phyloP scores from a whole-genome alignment of 306 rosid species.

The Boehmeria nivea region DNA sequence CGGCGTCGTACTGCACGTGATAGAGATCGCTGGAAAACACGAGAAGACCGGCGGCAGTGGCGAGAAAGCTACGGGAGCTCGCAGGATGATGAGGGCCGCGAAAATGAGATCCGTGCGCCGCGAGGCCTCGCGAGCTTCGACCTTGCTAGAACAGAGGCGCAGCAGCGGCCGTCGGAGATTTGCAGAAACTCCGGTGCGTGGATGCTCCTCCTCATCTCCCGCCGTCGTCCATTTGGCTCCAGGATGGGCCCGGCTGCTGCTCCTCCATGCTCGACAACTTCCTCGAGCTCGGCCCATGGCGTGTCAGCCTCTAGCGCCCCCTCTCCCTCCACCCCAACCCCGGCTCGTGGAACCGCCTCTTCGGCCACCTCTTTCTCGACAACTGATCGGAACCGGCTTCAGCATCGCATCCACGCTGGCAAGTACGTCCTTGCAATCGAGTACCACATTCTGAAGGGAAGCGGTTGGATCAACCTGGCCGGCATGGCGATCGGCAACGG shows the following conservation, averaged over 20 bases:
- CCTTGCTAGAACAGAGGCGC: no score
- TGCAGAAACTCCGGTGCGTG: no score
- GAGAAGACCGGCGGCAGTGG: no score
- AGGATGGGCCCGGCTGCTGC: constrained; percentile 94
- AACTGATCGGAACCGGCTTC: constrained; percentile 74
- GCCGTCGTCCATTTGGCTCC: constrained; percentile 88
- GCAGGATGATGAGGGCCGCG: no score
- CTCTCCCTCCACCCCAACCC: constrained; percentile 36
- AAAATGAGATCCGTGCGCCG: no score
- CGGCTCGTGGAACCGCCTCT: constrained; percentile 57
- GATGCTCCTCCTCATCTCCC: no score
- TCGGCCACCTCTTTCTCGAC: constrained; percentile 69
- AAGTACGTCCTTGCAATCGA: constrained; percentile 69
- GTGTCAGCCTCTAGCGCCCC: constrained; percentile 25
- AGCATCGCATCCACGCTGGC: constrained; percentile 64
- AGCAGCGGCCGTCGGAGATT: no score
- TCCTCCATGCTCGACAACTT: constrained; percentile 85
- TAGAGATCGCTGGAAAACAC: no score
- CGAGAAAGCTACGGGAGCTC: no score
- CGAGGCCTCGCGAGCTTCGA: no score
- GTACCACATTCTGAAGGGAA: constrained; percentile 33
- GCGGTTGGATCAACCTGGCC: constrained; percentile 36
- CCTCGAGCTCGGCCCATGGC: constrained; percentile 77
- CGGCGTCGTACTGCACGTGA: no score
- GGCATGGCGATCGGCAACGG: constrained; percentile 76